Evolutionary conservation across 495 filamentous ascomycete genomes (phyloP).

Genomic region (Lasiosphaeriaceae sp.): DNA sequence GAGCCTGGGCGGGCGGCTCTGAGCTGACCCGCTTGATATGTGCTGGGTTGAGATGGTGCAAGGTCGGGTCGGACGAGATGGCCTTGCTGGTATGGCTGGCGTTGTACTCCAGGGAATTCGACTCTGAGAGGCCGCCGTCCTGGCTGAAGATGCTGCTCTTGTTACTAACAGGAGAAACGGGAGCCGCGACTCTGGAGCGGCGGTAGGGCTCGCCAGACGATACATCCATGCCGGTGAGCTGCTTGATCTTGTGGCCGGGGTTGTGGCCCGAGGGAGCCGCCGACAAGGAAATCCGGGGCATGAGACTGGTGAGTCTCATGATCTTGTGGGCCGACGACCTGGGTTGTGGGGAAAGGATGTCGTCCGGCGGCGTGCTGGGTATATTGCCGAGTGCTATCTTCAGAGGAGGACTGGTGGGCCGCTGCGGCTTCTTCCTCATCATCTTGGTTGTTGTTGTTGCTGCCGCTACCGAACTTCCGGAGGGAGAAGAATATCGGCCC

Average conservation of each 20-base stretch:
- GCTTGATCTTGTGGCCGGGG: constrained; percentile 17
- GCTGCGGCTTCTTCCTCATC: background rate
- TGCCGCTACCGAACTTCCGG: too few species aligned
- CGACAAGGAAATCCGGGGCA: background rate
- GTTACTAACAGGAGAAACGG: constrained; percentile 17
- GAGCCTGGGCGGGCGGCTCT: background rate
- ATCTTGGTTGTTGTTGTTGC: background rate
- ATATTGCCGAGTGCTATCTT: background rate
- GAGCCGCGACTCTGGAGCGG: constrained; percentile 3
- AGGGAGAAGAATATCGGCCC: background rate
- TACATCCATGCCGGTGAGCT: constrained; percentile 18
- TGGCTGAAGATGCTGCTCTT: constrained; percentile 14
- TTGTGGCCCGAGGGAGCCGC: constrained; percentile 19
- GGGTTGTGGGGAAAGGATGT: constrained; percentile 3
- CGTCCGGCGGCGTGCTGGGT: background rate
- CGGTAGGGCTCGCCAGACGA: background rate
- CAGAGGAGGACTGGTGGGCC: too few species aligned
- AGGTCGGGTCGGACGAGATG: background rate
- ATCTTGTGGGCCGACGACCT: constrained; percentile 2
- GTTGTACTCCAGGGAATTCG: background rate
- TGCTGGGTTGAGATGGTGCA: background rate
- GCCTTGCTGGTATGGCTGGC: background rate
- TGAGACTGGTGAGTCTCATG: background rate
- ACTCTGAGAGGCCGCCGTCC: background rate
- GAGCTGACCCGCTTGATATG: background rate